Evolutionary conservation across 177 flowering plant genomes (phyloP), one percentile per base, ranked within the genome.

Genomic region (Vitis hybrid): DNA sequence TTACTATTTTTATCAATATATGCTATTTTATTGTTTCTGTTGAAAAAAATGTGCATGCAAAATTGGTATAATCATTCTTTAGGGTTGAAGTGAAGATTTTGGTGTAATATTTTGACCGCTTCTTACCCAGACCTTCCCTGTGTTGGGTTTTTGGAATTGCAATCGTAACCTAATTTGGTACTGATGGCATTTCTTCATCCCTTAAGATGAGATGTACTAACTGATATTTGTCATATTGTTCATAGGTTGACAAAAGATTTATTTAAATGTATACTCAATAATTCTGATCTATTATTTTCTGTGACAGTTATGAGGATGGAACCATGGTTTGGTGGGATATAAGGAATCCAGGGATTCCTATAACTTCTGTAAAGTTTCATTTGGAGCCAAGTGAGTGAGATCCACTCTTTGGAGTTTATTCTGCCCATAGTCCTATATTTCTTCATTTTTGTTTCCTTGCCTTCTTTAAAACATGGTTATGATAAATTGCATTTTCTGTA

Each of bases 251-350:
- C 48, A 51, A 49, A 64, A 22, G 29, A 51, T 52, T 53, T 52
- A 58, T 11, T 53, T 29, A 22, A 19, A 53, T 26, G 7, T 26
- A 5, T 20, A 34, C 50, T 19, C 53, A 45, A 1, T 5, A 39
- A 63, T 51, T 51, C 4, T 7, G 29, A 20, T 19, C 16, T 59
- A 55, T 57, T 53, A 67, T 50, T 50, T 5, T 66, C 26, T 68
- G 45, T 71, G 68, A 15, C 75, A 93, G 98, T 65, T 91, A 89
- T 75, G 98, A 95, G 85, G 99, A 93, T 78, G 99, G 98, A 73
- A 85, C 84, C 64, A 85, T 95, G 86, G 81, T 75, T 58, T 90
- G 87, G 90, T 94, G 99, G 99, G 98, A 94, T 82, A 61, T 88
- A 49, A 82, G 99, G 74, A 91, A 88, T 70, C 84, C 92, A 3